Conservation (phyloP, 2,329 filamentous ascomycete species). For the Colletotrichum melonis region DNA sequence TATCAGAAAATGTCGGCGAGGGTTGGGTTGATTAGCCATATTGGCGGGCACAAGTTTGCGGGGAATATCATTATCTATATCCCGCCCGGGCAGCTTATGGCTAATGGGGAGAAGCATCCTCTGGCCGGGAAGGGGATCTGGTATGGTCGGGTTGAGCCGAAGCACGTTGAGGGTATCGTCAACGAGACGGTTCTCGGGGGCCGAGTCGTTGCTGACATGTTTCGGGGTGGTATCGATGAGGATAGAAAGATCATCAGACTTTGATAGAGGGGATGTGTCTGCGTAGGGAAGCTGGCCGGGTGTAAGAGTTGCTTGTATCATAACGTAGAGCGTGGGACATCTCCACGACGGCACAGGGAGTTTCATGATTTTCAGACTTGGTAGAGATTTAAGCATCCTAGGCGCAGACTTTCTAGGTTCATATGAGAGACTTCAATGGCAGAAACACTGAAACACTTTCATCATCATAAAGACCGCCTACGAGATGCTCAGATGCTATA, state of each 20-base stretch:
- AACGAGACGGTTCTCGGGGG: constrained; percentile 76
- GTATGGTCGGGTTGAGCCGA: constrained; percentile 83
- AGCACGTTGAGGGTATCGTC: constrained; percentile 81
- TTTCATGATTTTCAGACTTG: not conserved
- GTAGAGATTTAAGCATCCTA: not conserved
- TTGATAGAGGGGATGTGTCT: not conserved
- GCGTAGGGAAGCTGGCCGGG: not conserved
- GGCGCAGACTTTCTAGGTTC: not conserved
- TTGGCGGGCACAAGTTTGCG: constrained; percentile 87
- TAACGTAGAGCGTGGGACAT: not conserved
- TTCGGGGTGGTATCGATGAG: constrained; percentile 75
- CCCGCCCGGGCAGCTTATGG: constrained; percentile 63
- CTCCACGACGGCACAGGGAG: not conserved
- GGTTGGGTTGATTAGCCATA: constrained; percentile 80
- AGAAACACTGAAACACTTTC: not conserved
- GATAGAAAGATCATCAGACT: constrained; percentile 64
- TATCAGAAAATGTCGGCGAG: constrained; percentile 57
- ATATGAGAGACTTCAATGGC: not conserved
- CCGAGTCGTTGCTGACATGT: constrained; percentile 75
- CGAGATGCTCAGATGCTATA: not conserved
- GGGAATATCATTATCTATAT: constrained; percentile 87
- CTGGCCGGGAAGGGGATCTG: constrained; percentile 80
- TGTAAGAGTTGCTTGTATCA: constrained; percentile 10
- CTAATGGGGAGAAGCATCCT: constrained; percentile 60
- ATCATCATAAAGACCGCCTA: not conserved